These are phyloP conservation scores for Helicocarpus griseus DNA, from an alignment of 2,329 filamentous ascomycete species.

Conservation along the genomic window DNA sequence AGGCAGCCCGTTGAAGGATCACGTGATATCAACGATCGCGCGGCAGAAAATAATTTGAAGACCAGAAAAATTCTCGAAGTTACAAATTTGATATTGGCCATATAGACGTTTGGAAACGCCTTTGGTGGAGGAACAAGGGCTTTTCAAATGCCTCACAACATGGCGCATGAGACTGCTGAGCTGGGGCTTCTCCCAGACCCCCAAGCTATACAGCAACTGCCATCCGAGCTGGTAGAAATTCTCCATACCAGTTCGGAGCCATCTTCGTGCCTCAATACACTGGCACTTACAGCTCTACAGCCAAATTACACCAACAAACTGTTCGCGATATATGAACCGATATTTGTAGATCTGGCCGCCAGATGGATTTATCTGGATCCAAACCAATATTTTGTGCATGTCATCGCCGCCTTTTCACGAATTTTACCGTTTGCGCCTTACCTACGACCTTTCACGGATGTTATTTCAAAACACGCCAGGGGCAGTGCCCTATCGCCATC, in stretches of 20 bases:
- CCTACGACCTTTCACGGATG: conserved; percentile 62
- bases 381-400: conserved; percentile 24
- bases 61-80: conserved; percentile 4
- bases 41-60: conserved; percentile 22
- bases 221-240: conserved; percentile 58
- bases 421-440: conserved; percentile 75
- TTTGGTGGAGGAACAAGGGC: background rate
- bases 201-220: conserved; percentile 48
- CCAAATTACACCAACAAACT: conserved; percentile 45
- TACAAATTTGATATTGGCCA: conserved; percentile 6
- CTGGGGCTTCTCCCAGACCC: conserved; percentile 47
- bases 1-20: background rate
- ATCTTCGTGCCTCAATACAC: conserved; percentile 58
- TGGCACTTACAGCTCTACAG: conserved; percentile 60
- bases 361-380: conserved; percentile 52
- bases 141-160: conserved; percentile 19
- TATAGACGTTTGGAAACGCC: conserved; percentile 16
- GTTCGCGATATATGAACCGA: conserved; percentile 62
- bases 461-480: conserved; percentile 27
- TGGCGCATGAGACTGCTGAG: conserved; percentile 30
- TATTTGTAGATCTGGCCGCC: conserved; percentile 75
- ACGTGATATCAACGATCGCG: conserved; percentile 13
- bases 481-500: conserved; percentile 24
- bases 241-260: conserved; percentile 52
- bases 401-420: conserved; percentile 66